Evolutionary conservation across 306 rosid species (phyloP), one percentile per base, ranked within the genome.

Genomic region (Luffa acutangula): DNA sequence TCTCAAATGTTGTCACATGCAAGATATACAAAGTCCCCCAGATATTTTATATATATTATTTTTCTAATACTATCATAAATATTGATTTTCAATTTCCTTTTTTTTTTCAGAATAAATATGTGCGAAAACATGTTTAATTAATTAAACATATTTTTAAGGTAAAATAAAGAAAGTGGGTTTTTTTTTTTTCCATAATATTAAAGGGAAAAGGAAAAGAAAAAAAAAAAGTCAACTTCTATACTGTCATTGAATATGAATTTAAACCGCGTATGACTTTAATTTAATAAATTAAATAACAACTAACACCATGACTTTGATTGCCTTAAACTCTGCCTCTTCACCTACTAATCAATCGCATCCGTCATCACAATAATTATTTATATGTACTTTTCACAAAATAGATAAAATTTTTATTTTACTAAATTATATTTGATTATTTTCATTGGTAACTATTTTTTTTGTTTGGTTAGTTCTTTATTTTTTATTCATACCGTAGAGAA

Each of bases 191-290:
- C 42, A 57, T 4, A 39, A 37, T 8, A 65, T 3, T 69, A 18
- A 45, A n/a, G 8, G 18, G 62, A 56, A 56, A 56, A 56, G 2
- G 62, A 1, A n/a, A 3, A 14, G 49, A 25, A 25, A 31, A 21
- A 1, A 21, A 3, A 15, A 12, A 73, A 73, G 60, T 73, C 31
- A 73, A 14, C 25, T 8, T 48, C 25, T 31, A 31, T 1, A 13
- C 0, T 25, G 60, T 73, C 60, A 48, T 73, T 73, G 25, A 73
- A 74, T 74, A 49, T 51, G 25, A 74, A 8, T 14, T 71, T 74
- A 74, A 33, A 74, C 60, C 62, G 78, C 45, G 62, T 74, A 72
- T 72, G 77, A 48, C 77, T 72, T 72, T 15, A 7, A 49, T 74
- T 72, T 74, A 14, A 49, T 74, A 7, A 15, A 51, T 74, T 74